Conservation (phyloP, 2,329 filamentous ascomycete genomes). For the Cytospora piceicola region DNA sequence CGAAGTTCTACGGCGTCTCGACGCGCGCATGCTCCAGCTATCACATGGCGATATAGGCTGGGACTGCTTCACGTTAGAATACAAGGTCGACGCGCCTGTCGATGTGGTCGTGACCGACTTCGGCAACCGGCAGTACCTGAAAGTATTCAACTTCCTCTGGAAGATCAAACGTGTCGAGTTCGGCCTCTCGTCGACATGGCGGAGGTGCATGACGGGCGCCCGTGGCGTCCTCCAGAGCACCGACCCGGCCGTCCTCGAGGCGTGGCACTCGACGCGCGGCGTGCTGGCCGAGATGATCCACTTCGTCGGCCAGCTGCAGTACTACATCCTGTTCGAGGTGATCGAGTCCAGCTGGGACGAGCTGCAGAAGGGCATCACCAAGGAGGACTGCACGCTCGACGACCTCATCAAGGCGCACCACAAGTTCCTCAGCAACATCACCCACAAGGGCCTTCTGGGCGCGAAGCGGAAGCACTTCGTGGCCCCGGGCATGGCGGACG, state of each 20-base stretch:
- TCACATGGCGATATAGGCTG: slow-evolving; percentile 97
- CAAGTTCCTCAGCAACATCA: slow-evolving; percentile 89
- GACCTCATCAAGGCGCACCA: slow-evolving; percentile 92
- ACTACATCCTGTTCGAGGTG: slow-evolving; percentile 98
- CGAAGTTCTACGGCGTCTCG: slow-evolving; percentile 87
- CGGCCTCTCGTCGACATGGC: slow-evolving; percentile 86
- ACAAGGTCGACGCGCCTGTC: slow-evolving; percentile 95
- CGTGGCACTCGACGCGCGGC: slow-evolving; percentile 90
- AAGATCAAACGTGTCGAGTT: slow-evolving; percentile 98
- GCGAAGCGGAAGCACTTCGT: slow-evolving; percentile 57
- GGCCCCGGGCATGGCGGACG: slow-evolving; percentile 43
- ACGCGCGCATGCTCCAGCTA: slow-evolving; percentile 97
- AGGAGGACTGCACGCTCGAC: slow-evolving; percentile 88
- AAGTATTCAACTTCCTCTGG: slow-evolving; percentile 99
- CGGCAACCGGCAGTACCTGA: slow-evolving; percentile 94
- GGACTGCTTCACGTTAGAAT: slow-evolving; percentile 99
- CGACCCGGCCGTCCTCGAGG: slow-evolving; percentile 68
- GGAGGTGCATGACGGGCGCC: slow-evolving; percentile 92
- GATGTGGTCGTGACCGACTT: slow-evolving; percentile 97
- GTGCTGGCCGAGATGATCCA: slow-evolving; percentile 97
- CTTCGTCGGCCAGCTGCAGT: slow-evolving; percentile 94
- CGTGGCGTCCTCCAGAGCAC: slow-evolving; percentile 84
- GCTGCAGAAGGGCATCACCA: slow-evolving; percentile 79
- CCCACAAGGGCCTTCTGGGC: slow-evolving; percentile 90
- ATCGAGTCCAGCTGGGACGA: slow-evolving; percentile 96